Conservation (phyloP, 352 stramenopile species). For the Phytophthora colocasiae region DNA sequence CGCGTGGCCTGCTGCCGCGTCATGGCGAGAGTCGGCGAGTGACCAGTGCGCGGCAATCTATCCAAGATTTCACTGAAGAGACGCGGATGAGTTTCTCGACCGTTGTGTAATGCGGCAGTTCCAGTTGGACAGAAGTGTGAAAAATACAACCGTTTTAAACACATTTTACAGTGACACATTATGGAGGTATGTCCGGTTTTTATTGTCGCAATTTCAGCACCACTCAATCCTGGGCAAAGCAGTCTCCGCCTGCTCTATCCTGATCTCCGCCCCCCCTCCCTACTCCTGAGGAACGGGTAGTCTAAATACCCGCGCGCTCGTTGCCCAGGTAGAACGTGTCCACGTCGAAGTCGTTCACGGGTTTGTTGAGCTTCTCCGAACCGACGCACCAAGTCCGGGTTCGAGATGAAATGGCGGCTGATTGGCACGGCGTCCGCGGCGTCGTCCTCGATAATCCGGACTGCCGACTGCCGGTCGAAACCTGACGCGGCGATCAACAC, state of each 20-base stretch:
- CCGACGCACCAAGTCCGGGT: constrained; percentile 72
- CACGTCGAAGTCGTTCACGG: constrained; percentile 53
- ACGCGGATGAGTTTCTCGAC: constrained; percentile 17
- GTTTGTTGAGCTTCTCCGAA: constrained; percentile 51
- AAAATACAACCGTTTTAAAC: too few species aligned
- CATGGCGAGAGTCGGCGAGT: constrained; percentile 27
- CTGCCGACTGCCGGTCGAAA: constrained; percentile 55
- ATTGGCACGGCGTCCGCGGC: constrained; percentile 70
- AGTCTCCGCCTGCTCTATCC: constrained; percentile 13
- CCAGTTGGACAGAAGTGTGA: neutral
- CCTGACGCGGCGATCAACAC: constrained; percentile 64
- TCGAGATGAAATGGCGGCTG: constrained; percentile 78
- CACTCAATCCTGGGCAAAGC: too few species aligned
- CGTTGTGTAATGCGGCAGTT: constrained; percentile 4
- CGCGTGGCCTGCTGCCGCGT: constrained; percentile 23
- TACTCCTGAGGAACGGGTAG: constrained; percentile 50
- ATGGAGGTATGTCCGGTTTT: neutral
- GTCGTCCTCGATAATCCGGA: constrained; percentile 57
- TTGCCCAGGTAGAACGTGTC: constrained; percentile 58
- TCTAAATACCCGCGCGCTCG: constrained; percentile 60
- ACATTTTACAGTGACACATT: neutral
- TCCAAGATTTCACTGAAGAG: constrained; percentile 49
- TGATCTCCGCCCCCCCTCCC: neutral
- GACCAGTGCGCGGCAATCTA: constrained; percentile 20
- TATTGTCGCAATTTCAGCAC: neutral